Percentiles rank a stretch among this genome's conserved stretches.
phyloP scores from a whole-genome alignment of 148 eudicot species.

The Silene conica region DNA sequence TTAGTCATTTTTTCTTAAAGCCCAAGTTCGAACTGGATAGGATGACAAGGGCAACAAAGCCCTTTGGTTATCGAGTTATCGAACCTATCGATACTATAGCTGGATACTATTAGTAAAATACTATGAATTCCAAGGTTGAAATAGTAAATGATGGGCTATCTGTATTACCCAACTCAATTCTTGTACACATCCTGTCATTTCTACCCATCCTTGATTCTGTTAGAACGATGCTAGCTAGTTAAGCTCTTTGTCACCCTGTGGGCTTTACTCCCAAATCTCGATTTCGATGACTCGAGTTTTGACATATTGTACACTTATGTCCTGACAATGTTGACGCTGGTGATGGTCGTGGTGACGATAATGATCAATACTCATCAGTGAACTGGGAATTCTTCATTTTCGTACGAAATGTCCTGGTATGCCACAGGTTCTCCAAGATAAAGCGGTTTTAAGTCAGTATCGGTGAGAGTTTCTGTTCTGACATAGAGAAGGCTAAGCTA shows the following conservation, averaged over 20 bases:
- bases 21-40: neutral
- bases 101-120: no score
- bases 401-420: neutral
- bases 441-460: no score
- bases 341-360: neutral
- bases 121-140: neutral
- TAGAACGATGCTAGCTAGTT: neutral
- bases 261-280: constrained; percentile 10
- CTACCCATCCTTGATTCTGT: constrained; percentile 5
- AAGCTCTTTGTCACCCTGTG: constrained; percentile 11
- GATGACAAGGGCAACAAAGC: no score
- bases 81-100: no score
- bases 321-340: no score
- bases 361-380: neutral
- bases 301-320: no score
- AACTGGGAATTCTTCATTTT: constrained; percentile 3
- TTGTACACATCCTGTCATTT: constrained; percentile 8
- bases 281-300: no score
- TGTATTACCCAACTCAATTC: constrained; percentile 11
- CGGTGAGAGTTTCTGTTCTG: no score
- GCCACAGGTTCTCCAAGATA: constrained; percentile 4
- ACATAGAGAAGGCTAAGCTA: no score
- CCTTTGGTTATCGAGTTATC: neutral
- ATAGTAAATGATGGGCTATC: neutral
- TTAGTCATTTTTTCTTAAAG: no score